Evolutionary conservation across 768 basidiomycete species (phyloP).

Genomic region (Tricholoma terreum): DNA sequence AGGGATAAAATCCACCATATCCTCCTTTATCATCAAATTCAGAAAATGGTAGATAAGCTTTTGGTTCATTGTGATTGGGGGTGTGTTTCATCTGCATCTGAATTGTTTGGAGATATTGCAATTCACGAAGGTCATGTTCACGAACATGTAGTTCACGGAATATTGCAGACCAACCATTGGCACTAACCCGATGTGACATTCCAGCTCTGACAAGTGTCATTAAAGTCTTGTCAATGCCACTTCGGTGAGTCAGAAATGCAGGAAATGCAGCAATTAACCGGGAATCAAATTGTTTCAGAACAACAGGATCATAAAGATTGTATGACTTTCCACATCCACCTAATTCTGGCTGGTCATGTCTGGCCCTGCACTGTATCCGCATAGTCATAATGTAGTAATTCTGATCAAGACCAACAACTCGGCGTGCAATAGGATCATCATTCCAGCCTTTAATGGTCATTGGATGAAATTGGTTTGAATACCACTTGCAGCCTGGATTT

Average conservation of each 20-base stretch:
- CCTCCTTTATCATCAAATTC: conserved; percentile 6
- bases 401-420: neutral
- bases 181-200: too few species aligned
- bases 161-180: neutral
- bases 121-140: too few species aligned
- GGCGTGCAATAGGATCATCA: too few species aligned
- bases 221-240: too few species aligned
- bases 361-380: neutral
- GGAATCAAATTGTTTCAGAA: neutral
- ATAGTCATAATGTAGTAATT: neutral
- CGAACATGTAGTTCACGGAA: neutral
- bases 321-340: neutral
- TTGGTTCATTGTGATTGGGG: neutral
- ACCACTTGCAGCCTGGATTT: neutral
- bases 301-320: too few species aligned
- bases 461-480: neutral
- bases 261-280: neutral
- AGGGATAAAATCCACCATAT: conserved; percentile 14
- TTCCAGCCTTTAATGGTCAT: neutral
- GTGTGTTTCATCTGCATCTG: neutral
- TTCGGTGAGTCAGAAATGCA: too few species aligned
- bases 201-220: too few species aligned
- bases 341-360: too few species aligned
- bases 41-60: conserved; percentile 9
- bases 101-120: neutral